Base-by-base conservation (phyloP, 2,329 filamentous ascomycete species). In the Paraphoma chrysanthemicola region DNA sequence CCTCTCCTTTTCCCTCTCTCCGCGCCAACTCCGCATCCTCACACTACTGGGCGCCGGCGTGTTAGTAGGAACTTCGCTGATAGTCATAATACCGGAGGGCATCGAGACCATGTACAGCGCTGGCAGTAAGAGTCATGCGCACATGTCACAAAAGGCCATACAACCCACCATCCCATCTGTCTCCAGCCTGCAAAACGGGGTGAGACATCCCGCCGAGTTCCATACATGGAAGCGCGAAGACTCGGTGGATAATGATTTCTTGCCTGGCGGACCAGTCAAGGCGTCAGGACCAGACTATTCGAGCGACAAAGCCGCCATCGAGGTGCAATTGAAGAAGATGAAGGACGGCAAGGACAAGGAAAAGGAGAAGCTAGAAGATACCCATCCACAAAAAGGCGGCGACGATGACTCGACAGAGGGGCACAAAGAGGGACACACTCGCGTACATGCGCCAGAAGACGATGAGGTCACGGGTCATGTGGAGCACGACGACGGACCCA, bases 71-170 rank as follows among this genome's bases (percentile, higher is more conserved):
- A 98, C 95, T 29, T 94, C 94, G 1, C 85, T 99, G 63, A 94
- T 98, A 63, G 93, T 99, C 31, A 98, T 99, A 72, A 97, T 99
- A 69, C 95, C 95, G 0, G 95, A 99, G 77, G 95, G 95, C 38
- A 89, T 98, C 57, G 93, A 97, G 74, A 94, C 95, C 3, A 85
- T 97, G 54, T 92, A 95, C 66, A 88, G 80, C 65, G 83, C 86
- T 38, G 62, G 60, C 29, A 56, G 59, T 31, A 65, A 69, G 48
- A 61, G 59, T 45, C 68, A 71, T 48, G 51, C 64, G n/a, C 70
- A 67, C 49, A 57, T 63, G 41, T 56, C 64, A 4, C 60, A 61
- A 7, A 62, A 66, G 42, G 51, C 45, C 41, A 51, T 68, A n/a
- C 64, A 70, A 36, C 59, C 68, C 17, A 64, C 64, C 39, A 63